Evolutionary conservation across 352 stramenopile genomes (phyloP).

Genomic region (Thraustotheca clavata): DNA sequence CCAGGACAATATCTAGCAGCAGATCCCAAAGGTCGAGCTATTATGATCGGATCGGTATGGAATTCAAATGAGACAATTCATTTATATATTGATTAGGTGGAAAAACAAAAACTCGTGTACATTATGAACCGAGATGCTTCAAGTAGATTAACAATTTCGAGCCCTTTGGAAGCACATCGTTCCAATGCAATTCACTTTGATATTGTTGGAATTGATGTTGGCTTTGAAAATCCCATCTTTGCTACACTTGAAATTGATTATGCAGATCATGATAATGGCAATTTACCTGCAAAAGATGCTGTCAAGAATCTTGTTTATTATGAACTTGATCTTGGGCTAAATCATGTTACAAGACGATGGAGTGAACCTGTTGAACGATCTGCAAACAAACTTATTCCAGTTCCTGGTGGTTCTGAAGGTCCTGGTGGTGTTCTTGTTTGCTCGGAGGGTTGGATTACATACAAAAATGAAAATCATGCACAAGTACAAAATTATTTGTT

Average conservation of each 20-base stretch:
- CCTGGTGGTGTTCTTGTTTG: conserved; percentile 94
- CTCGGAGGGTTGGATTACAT: conserved; percentile 95
- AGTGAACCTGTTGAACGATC: conserved; percentile 79
- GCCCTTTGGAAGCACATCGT: conserved; percentile 97
- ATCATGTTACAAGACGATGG: conserved; percentile 97
- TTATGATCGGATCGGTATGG: conserved; percentile 86
- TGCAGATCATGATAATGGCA: conserved; percentile 80
- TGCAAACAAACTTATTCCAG: conserved; percentile 92
- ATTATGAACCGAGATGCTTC: conserved; percentile 96
- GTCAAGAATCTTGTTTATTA: conserved; percentile 98
- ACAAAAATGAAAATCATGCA: conserved; percentile 92
- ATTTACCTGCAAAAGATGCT: conserved; percentile 43
- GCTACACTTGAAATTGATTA: conserved; percentile 96
- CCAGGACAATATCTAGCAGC: conserved; percentile 96
- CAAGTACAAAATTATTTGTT: conserved; percentile 24
- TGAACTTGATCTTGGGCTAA: conserved; percentile 98
- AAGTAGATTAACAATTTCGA: conserved; percentile 94
- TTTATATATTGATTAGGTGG: conserved; percentile 35
- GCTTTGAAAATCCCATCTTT: conserved; percentile 99
- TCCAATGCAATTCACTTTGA: conserved; percentile 92
- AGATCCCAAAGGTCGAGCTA: conserved; percentile 95
- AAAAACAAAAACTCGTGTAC: conserved; percentile 99
- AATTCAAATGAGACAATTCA: not conserved
- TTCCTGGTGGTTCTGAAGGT: conserved; percentile 73
- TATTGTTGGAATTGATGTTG: conserved; percentile 94